Percentiles rank a stretch among this genome's conserved stretches.
Conservation (phyloP, 2,329 filamentous ascomycete genomes). For the Byssochlamys sp. region DNA sequence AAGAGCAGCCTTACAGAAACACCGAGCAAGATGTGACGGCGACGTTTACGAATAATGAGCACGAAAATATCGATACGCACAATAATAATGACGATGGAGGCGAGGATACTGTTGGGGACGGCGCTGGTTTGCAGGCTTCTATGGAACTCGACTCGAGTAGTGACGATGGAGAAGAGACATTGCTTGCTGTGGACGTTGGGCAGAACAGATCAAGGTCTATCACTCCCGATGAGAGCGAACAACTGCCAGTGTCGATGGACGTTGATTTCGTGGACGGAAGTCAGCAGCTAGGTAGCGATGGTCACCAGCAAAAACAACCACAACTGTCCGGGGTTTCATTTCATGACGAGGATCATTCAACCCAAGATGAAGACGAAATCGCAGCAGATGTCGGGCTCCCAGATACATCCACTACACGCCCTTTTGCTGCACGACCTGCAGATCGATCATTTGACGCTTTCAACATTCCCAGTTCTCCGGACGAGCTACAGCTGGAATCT, state of each 20-base stretch:
- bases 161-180: background rate
- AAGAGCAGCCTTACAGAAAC: background rate
- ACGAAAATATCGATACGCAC: background rate
- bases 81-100: slow-evolving; percentile 5
- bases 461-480: slow-evolving; percentile 18
- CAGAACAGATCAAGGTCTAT: background rate
- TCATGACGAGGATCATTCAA: background rate
- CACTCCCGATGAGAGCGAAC: background rate
- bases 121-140: background rate
- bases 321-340: background rate
- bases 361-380: slow-evolving; percentile 2
- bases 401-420: background rate
- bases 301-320: background rate
- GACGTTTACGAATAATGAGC: background rate
- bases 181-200: background rate
- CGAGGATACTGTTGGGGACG: background rate
- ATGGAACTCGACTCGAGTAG: slow-evolving; percentile 6
- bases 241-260: background rate
- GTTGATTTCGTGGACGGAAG: background rate
- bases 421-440: background rate
- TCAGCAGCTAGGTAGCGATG: background rate
- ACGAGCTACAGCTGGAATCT: slow-evolving; percentile 25
- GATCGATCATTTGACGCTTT: background rate
- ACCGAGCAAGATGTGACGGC: background rate
- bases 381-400: background rate